phyloP scores from a whole-genome alignment of 495 filamentous ascomycete species.

The Talaromyces stipitatus region DNA sequence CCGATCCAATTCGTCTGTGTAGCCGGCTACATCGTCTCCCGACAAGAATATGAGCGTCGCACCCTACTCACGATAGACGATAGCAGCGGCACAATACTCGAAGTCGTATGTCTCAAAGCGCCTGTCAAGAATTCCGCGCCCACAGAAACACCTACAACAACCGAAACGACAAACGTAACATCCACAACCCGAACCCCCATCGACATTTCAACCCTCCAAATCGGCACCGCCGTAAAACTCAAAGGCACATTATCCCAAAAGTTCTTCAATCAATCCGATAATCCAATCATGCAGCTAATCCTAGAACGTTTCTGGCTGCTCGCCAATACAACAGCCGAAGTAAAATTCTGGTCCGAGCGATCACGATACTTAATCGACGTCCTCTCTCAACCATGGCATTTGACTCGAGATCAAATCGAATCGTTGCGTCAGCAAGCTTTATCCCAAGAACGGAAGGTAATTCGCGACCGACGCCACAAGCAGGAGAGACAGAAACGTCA shows the following conservation, averaged over 20 bases:
- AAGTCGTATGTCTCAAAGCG: slow-evolving; percentile 37
- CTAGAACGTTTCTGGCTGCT: slow-evolving; percentile 58
- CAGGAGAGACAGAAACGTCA: slow-evolving; percentile 28
- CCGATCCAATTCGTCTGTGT: slow-evolving; percentile 81
- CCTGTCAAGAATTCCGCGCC: neutral
- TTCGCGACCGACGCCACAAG: slow-evolving; percentile 31
- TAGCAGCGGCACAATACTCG: slow-evolving; percentile 70
- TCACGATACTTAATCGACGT: slow-evolving; percentile 54
- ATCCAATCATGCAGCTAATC: slow-evolving; percentile 50
- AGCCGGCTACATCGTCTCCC: slow-evolving; percentile 66
- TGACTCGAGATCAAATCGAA: slow-evolving; percentile 47
- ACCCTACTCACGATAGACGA: slow-evolving; percentile 74
- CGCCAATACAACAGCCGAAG: slow-evolving; percentile 64
- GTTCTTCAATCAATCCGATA: neutral
- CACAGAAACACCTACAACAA: neutral
- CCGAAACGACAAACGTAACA: slow-evolving; percentile 1
- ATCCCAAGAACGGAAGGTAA: slow-evolving; percentile 28
- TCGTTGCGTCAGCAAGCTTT: slow-evolving; percentile 44
- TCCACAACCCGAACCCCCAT: slow-evolving; percentile 21
- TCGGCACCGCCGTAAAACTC: slow-evolving; percentile 65
- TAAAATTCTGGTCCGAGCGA: slow-evolving; percentile 65
- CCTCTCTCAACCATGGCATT: slow-evolving; percentile 60
- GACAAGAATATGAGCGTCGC: slow-evolving; percentile 54
- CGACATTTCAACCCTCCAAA: slow-evolving; percentile 44
- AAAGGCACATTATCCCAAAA: slow-evolving; percentile 58